phyloP scores from a whole-genome alignment of 192 early-diverging fungal genomes.

The Linnemannia schmuckeri region DNA sequence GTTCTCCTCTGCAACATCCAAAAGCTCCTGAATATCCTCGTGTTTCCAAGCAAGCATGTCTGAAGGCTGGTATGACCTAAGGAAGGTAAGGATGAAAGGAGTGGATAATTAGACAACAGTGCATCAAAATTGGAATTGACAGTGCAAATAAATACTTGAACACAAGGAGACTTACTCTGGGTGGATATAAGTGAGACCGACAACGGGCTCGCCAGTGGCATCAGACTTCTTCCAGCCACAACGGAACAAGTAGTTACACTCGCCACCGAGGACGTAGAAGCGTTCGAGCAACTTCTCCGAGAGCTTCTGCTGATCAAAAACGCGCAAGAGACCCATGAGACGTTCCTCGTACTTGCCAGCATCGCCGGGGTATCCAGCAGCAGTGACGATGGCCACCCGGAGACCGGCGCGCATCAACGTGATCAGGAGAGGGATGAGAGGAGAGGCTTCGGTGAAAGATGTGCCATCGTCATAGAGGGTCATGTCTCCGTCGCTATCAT shows the following conservation, averaged over 20 bases:
- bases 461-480: slow-evolving; percentile 92
- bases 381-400: slow-evolving; percentile 90
- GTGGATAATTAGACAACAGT: neutral
- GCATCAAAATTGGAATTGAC: neutral
- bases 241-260: slow-evolving; percentile 93
- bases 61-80: slow-evolving; percentile 61
- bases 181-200: slow-evolving; percentile 75
- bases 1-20: slow-evolving; percentile 83
- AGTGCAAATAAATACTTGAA: neutral
- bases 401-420: slow-evolving; percentile 73
- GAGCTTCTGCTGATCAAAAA: slow-evolving; percentile 67
- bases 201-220: slow-evolving; percentile 26
- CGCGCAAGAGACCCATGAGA: slow-evolving; percentile 79
- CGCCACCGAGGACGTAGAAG: slow-evolving; percentile 91
- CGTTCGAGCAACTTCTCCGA: slow-evolving; percentile 59
- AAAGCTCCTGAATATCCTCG: slow-evolving; percentile 66
- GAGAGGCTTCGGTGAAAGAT: slow-evolving; percentile 80
- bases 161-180: slow-evolving; percentile 60
- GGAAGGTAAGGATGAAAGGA: neutral
- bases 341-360: slow-evolving; percentile 81
- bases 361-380: slow-evolving; percentile 87
- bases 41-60: slow-evolving; percentile 66
- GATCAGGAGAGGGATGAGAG: slow-evolving; percentile 77
- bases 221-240: slow-evolving; percentile 65
- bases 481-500: slow-evolving; percentile 88